Percentiles rank a stretch among this genome's conserved stretches.
phyloP scores from a whole-genome alignment of 192 early-diverging fungal species.

The Diversispora epigaea region DNA sequence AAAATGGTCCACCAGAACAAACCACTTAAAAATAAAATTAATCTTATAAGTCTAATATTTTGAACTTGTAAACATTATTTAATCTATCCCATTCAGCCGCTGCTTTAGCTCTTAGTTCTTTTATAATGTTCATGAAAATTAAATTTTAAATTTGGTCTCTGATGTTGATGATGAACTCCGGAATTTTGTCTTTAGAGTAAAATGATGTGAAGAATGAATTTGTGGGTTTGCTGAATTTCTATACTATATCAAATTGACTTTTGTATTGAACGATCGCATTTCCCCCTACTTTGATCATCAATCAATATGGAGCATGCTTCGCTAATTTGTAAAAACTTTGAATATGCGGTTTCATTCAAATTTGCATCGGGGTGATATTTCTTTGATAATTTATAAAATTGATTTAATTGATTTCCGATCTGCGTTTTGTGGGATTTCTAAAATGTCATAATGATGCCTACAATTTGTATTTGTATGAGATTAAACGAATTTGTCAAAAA shows the following conservation, averaged over 20 bases:
- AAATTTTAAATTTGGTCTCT: constrained; percentile 4
- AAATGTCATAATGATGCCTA: constrained; percentile 47
- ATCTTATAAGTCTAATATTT: neutral
- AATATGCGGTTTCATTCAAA: constrained; percentile 62
- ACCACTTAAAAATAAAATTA: neutral
- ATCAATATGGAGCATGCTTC: constrained; percentile 83
- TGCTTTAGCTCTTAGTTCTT: constrained; percentile 19
- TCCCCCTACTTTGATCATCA: constrained; percentile 66
- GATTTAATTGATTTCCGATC: constrained; percentile 63
- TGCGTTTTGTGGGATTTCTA: constrained; percentile 41
- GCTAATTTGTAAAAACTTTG: constrained; percentile 74
- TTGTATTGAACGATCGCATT: constrained; percentile 64
- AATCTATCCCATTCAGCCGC: neutral
- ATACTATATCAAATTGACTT: too few species aligned
- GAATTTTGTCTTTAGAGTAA: neutral
- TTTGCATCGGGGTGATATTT: constrained; percentile 84
- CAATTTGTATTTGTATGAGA: neutral
- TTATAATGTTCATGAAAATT: constrained; percentile 34
- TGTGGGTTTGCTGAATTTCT: neutral
- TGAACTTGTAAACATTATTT: neutral
- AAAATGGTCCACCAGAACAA: neutral
- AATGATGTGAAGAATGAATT: constrained; percentile 3
- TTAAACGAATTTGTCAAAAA: neutral
- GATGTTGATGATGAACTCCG: neutral
- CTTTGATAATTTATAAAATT: constrained; percentile 74